Percentiles rank a stretch among this genome's conserved stretches.
Evolutionary conservation across 164 flowering plant genomes (phyloP).

Genomic region (Taxillus chinensis): DNA sequence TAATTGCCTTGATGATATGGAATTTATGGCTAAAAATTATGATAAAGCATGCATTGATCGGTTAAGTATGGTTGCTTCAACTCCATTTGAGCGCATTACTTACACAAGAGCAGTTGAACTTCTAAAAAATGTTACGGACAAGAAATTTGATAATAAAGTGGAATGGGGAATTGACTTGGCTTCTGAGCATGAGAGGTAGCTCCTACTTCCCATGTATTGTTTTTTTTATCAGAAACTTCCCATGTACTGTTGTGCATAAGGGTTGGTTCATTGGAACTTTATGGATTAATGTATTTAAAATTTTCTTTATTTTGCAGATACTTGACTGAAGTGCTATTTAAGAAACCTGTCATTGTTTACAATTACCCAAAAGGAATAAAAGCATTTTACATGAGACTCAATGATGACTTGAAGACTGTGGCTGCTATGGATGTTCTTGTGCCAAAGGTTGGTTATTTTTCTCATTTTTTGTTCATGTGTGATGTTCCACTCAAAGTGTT

Average conservation of each 20-base stretch:
- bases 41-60: slow-evolving; percentile 70
- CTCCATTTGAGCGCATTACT: slow-evolving; percentile 62
- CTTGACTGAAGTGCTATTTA: slow-evolving; percentile 76
- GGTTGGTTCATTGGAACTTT: too few species aligned
- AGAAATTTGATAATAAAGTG: slow-evolving; percentile 57
- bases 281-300: neutral
- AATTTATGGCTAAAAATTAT: slow-evolving; percentile 67
- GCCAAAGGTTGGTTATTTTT: slow-evolving; percentile 50
- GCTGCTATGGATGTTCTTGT: slow-evolving; percentile 99
- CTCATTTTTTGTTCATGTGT: too few species aligned
- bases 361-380: slow-evolving; percentile 90
- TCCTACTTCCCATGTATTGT: neutral
- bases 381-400: slow-evolving; percentile 95
- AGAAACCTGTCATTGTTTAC: slow-evolving; percentile 86
- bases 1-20: slow-evolving; percentile 83
- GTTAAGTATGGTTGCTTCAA: slow-evolving; percentile 62
- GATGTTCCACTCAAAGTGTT: too few species aligned
- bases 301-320: slow-evolving; percentile 35
- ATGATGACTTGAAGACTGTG: slow-evolving; percentile 76
- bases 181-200: slow-evolving; percentile 94
- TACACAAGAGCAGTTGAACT: slow-evolving; percentile 73
- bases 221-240: too few species aligned
- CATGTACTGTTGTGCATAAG: too few species aligned
- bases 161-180: slow-evolving; percentile 92
- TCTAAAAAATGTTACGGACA: slow-evolving; percentile 51